Evolutionary conservation across 202 grass and related monocot species (phyloP).

Genomic region (Digitaria exilis): DNA sequence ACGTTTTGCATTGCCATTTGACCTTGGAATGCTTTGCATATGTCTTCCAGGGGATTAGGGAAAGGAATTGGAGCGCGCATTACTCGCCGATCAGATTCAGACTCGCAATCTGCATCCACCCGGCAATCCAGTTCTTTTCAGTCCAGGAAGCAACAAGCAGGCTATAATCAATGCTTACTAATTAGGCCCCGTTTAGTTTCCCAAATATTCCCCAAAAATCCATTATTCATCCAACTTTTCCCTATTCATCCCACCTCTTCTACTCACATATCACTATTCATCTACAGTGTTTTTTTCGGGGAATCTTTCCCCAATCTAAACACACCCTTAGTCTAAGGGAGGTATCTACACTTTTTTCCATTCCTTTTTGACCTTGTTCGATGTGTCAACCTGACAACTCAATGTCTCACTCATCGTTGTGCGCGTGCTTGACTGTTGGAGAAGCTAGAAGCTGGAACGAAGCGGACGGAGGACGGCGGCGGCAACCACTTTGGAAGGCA

Average conservation of each 20-base stretch:
- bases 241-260: too few species aligned
- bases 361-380: not conserved
- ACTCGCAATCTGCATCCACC: not conserved
- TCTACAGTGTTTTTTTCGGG: too few species aligned
- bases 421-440: conserved; percentile 1
- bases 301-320: too few species aligned
- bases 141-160: too few species aligned
- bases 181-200: too few species aligned
- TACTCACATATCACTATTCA: too few species aligned
- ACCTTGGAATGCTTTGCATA: not conserved
- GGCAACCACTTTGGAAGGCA: conserved; percentile 20
- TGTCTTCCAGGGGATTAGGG: not conserved
- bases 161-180: too few species aligned
- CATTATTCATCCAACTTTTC: too few species aligned
- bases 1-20: conserved; percentile 8
- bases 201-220: too few species aligned
- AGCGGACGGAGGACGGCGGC: not conserved
- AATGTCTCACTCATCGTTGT: not conserved
- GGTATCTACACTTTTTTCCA: too few species aligned
- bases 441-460: not conserved
- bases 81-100: not conserved
- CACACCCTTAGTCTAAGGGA: too few species aligned
- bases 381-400: not conserved
- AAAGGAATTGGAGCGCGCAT: not conserved
- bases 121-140: not conserved